Conservation (phyloP, 768 basidiomycete genomes). For the Nidula microcarpa region DNA sequence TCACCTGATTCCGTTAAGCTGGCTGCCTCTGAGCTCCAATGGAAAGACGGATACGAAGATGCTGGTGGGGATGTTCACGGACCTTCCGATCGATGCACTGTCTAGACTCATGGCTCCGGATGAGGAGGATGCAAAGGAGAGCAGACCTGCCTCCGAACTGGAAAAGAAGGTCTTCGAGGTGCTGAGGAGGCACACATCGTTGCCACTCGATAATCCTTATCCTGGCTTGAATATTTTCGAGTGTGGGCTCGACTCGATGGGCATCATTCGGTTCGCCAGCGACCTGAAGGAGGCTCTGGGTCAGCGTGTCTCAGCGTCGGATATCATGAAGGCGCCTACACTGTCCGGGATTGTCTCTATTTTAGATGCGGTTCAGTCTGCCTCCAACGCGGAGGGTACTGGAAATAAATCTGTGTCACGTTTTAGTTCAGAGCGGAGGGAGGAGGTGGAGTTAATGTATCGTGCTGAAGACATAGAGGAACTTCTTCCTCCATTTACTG, state of each 20-base stretch:
- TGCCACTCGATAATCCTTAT: constrained; percentile 9
- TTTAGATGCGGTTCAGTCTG: neutral
- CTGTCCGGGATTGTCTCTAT: constrained; percentile 18
- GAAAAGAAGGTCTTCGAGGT: constrained; percentile 15
- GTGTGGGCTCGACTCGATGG: constrained; percentile 27
- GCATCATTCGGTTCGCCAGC: constrained; percentile 19
- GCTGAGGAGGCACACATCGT: constrained; percentile 14
- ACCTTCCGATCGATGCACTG: constrained; percentile 18
- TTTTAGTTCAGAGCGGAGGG: neutral
- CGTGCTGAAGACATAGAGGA: constrained; percentile 12
- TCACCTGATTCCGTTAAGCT: constrained; percentile 44
- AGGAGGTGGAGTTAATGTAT: constrained; percentile 12
- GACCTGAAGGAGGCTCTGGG: constrained; percentile 18
- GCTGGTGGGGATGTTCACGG: constrained; percentile 23
- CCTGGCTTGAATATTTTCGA: constrained; percentile 25
- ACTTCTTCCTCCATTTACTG: constrained; percentile 37
- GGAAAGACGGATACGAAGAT: constrained; percentile 32
- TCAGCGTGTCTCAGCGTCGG: constrained; percentile 15
- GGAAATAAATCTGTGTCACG: neutral
- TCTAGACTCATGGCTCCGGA: constrained; percentile 13
- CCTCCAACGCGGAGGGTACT: neutral
- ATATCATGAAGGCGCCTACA: constrained; percentile 23
- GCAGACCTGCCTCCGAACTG: constrained; percentile 9
- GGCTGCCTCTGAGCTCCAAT: constrained; percentile 41
- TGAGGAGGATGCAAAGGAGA: neutral